Conservation (phyloP, 129 eudicot species). For the Escallonia herrerae region DNA sequence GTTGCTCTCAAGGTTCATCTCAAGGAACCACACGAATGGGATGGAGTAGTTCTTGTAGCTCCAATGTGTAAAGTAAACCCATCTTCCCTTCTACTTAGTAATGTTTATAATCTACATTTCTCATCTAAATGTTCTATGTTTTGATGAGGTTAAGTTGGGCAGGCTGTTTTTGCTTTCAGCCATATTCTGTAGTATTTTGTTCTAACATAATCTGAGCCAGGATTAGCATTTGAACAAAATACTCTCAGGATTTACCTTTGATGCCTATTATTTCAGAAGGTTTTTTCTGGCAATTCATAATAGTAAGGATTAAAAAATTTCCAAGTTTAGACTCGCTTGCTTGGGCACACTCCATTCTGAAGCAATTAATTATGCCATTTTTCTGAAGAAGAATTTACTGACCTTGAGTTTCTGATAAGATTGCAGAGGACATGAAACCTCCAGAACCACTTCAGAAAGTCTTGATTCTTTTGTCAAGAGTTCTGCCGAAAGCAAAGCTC, state of each 20-base stretch:
- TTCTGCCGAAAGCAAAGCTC: slow-evolving; percentile 77
- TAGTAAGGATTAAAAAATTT: no score
- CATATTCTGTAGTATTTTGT: no score
- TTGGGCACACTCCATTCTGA: no score
- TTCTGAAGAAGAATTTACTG: slow-evolving; percentile 10
- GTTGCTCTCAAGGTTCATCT: slow-evolving; percentile 77
- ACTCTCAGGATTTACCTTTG: no score
- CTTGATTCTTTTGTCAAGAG: slow-evolving; percentile 45
- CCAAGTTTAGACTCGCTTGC: no score
- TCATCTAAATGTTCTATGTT: neutral
- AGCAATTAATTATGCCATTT: neutral
- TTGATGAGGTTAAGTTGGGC: neutral
- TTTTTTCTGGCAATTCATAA: no score
- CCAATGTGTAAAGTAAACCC: slow-evolving; percentile 86
- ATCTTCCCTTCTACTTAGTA: slow-evolving; percentile 1
- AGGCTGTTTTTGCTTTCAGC: no score
- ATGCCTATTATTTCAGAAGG: no score
- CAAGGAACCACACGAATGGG: slow-evolving; percentile 76
- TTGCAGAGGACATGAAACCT: slow-evolving; percentile 88
- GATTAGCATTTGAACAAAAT: no score
- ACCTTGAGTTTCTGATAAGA: slow-evolving; percentile 37
- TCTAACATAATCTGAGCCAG: no score
- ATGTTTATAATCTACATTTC: neutral
- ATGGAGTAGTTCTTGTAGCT: slow-evolving; percentile 85
- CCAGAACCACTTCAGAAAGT: slow-evolving; percentile 57